phyloP scores from a whole-genome alignment of 768 basidiomycete genomes.

The Russula compacta region DNA sequence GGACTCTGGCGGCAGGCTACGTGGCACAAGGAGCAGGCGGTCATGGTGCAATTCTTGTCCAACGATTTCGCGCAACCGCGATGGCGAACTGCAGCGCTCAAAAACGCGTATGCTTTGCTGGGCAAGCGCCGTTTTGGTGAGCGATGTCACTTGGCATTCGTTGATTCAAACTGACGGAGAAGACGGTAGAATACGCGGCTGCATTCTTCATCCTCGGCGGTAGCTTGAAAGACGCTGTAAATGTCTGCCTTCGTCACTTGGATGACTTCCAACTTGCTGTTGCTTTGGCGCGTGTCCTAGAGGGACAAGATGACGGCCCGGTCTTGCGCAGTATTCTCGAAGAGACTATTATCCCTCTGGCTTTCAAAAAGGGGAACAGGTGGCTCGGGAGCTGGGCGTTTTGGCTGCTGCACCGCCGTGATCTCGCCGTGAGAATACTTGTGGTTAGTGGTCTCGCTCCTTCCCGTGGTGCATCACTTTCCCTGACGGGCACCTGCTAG shows the following conservation, averaged over 20 bases:
- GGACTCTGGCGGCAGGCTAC: slow-evolving; percentile 93
- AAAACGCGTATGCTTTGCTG: slow-evolving; percentile 91
- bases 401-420: slow-evolving; percentile 83
- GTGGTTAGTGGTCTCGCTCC: slow-evolving; percentile 44
- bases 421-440: slow-evolving; percentile 83
- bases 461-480: not conserved
- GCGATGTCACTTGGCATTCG: slow-evolving; percentile 23
- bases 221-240: slow-evolving; percentile 83
- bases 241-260: slow-evolving; percentile 80
- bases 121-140: slow-evolving; percentile 87
- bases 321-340: slow-evolving; percentile 61
- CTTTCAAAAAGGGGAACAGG: slow-evolving; percentile 80
- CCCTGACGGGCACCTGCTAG: slow-evolving; percentile 30
- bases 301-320: slow-evolving; percentile 75
- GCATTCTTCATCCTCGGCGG: slow-evolving; percentile 94
- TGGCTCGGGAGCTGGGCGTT: slow-evolving; percentile 96
- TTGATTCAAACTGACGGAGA: not conserved
- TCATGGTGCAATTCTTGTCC: slow-evolving; percentile 86
- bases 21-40: slow-evolving; percentile 82
- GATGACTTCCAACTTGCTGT: slow-evolving; percentile 87
- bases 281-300: slow-evolving; percentile 75
- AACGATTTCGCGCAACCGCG: slow-evolving; percentile 81
- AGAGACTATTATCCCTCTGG: slow-evolving; percentile 70
- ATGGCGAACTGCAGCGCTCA: slow-evolving; percentile 89
- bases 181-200: slow-evolving; percentile 79